These are phyloP conservation scores for Taiwanofungus camphoratus DNA, from an alignment of 1,284 basidiomycete species.

Conservation along the genomic window DNA sequence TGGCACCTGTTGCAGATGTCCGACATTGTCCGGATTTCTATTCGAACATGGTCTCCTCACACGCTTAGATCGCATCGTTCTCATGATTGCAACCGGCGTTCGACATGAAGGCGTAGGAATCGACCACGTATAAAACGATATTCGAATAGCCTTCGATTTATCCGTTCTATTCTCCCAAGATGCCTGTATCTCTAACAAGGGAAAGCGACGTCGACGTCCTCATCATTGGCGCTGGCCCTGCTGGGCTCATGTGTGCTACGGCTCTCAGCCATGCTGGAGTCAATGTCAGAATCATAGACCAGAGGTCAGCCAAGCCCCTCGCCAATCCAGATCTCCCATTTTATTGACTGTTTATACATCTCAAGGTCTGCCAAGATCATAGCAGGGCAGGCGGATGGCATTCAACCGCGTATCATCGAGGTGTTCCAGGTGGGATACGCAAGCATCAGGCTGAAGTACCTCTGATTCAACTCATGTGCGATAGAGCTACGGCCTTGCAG, in stretches of 20 bases:
- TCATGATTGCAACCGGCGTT: neutral
- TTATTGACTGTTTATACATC: neutral
- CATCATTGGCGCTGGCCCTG: slow-evolving; percentile 52
- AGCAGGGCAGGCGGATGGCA: slow-evolving; percentile 75
- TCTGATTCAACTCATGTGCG: neutral
- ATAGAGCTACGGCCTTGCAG: slow-evolving; percentile 70
- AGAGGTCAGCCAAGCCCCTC: too few species aligned
- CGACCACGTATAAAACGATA: slow-evolving; percentile 4
- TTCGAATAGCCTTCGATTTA: neutral
- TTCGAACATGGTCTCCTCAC: neutral
- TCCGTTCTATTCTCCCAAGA: slow-evolving; percentile 1
- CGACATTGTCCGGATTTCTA: neutral
- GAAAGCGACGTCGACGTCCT: slow-evolving; percentile 48
- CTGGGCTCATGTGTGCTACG: slow-evolving; percentile 59
- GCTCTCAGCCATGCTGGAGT: slow-evolving; percentile 56
- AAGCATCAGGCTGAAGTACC: neutral
- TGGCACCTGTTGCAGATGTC: neutral
- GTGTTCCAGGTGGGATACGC: slow-evolving; percentile 52
- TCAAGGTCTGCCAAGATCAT: slow-evolving; percentile 50
- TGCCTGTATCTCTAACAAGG: slow-evolving; percentile 16
- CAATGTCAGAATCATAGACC: slow-evolving; percentile 61
- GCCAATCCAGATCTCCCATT: too few species aligned
- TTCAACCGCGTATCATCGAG: slow-evolving; percentile 74
- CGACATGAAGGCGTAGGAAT: neutral
- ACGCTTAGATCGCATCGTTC: neutral